phyloP scores from a whole-genome alignment of 306 rosid species.

The Biancaea sappan region DNA sequence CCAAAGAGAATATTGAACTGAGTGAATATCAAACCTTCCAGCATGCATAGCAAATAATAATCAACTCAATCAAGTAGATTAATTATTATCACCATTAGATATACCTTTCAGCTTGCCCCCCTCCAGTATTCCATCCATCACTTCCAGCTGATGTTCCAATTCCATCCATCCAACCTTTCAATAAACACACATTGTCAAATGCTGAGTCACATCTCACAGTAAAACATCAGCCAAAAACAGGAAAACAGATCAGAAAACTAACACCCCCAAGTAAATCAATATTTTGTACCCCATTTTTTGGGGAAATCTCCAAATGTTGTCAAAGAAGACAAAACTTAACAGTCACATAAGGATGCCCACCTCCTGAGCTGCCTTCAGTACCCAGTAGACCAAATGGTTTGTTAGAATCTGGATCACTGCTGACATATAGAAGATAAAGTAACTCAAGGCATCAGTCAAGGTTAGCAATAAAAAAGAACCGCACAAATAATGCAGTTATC shows the following conservation, averaged over 20 bases:
- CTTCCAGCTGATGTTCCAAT: constrained; percentile 64
- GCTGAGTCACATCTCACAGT: constrained; percentile 19
- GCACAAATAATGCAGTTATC: background rate
- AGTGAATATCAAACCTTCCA: background rate
- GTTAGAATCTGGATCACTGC: constrained; percentile 64
- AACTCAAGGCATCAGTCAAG: constrained; percentile 26
- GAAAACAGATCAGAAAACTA: constrained; percentile 14
- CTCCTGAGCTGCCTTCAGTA: constrained; percentile 68
- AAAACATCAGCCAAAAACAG: constrained; percentile 23
- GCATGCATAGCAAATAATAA: constrained; percentile 14
- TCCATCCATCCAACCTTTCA: constrained; percentile 74
- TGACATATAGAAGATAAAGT: constrained; percentile 38
- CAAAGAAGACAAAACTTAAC: background rate
- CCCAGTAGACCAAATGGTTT: constrained; percentile 79
- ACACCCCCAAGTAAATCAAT: constrained; percentile 8
- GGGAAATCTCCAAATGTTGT: background rate
- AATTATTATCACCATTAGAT: constrained; percentile 24
- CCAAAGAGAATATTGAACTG: background rate
- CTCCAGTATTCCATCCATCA: constrained; percentile 67
- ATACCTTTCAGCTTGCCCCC: constrained; percentile 62
- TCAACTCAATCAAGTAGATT: background rate
- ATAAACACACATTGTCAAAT: constrained; percentile 33
- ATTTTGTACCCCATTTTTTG: background rate
- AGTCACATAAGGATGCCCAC: constrained; percentile 46
- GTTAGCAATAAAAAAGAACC: constrained; percentile 14